Conservation (phyloP, 2,329 filamentous ascomycete genomes). For the Allantophomopsis cytisporea region DNA sequence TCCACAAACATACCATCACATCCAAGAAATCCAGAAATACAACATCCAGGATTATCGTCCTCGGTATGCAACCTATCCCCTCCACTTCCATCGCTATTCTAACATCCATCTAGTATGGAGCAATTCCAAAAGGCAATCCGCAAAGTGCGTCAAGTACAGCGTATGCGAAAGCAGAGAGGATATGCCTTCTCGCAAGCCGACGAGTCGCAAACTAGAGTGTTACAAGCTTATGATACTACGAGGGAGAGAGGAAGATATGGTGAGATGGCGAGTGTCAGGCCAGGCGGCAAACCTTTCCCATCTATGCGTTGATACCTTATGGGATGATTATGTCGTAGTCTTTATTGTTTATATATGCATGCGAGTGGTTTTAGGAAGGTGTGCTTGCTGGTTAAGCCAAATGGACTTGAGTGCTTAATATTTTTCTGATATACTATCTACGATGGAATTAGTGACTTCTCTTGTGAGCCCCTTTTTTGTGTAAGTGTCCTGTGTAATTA, state of each 20-base stretch:
- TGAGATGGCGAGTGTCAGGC: constrained; percentile 55
- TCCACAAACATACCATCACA: constrained; percentile 91
- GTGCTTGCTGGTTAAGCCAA: too few relatives aligned
- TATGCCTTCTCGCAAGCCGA: constrained; percentile 98
- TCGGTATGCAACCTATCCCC: constrained; percentile 41
- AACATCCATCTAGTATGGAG: constrained; percentile 58
- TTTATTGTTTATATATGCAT: too few relatives aligned
- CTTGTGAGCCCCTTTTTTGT: too few relatives aligned
- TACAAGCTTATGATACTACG: constrained; percentile 97
- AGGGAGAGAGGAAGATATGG: constrained; percentile 82
- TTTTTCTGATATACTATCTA: too few relatives aligned
- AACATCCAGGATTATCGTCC: constrained; percentile 98
- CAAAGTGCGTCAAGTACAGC: constrained; percentile 94
- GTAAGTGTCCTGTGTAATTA: too few relatives aligned
- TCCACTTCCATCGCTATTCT: background rate
- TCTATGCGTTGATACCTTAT: too few relatives aligned
- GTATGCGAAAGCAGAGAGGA: constrained; percentile 97
- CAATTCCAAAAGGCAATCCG: constrained; percentile 99
- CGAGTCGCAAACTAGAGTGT: constrained; percentile 84
- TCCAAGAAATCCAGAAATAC: constrained; percentile 99
- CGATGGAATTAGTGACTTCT: too few relatives aligned
- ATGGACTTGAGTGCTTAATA: too few relatives aligned
- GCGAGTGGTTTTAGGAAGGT: too few relatives aligned
- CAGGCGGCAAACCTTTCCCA: constrained; percentile 2
- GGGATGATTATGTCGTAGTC: too few relatives aligned